Evolutionary conservation across 139 green algal genomes (phyloP), one percentile per base, ranked within the genome.

Genomic region (Tetraselmis chui): DNA sequence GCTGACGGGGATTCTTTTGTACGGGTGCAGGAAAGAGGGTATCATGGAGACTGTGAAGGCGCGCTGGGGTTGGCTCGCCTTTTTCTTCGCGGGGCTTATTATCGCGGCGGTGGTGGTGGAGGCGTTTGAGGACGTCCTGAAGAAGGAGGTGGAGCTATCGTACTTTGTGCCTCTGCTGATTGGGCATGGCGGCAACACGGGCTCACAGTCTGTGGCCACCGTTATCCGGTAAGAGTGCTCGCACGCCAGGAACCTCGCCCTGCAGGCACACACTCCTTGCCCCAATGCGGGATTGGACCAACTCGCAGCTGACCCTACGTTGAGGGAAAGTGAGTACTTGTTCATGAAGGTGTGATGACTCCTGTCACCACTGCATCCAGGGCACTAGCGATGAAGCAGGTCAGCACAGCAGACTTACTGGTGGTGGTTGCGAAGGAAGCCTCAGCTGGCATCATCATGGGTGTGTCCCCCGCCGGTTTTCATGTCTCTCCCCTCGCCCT

Each of bases 121-220:
- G 84, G 82, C 85, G 31, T 95, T 94, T 84, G 89, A 94, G 76
- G 83, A 89, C 32, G 75, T 93, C 1, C 77, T 95, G 25, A 84
- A 86, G 77, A 76, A 87, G 28, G 81, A 95, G 76, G 90, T 93
- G 28, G 85, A 91, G 86, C 86, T 93, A 11, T 87, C 78, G 1
- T 93, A 92, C 84, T 94, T 94, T 59, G 89, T 95, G 28, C 92
- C 92, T 0, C 86, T 95, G 2, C 87, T 95, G 30, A 94, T 95
- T 79, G 92, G 92, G 0, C 92, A 95, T 81, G 92, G 90, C 29
- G 92, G 92, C 80, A 95, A 95, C 89, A 93, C 92, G 0, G 92
- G 92, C 45, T 91, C 85, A 2, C 92, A 95, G 80, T 82, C 85
- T 29, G 91, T 93, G 1, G 88, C 87, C 59, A 94, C 89, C 0